phyloP scores from a whole-genome alignment of 305 asterid species.

The Fraxinus platypoda region DNA sequence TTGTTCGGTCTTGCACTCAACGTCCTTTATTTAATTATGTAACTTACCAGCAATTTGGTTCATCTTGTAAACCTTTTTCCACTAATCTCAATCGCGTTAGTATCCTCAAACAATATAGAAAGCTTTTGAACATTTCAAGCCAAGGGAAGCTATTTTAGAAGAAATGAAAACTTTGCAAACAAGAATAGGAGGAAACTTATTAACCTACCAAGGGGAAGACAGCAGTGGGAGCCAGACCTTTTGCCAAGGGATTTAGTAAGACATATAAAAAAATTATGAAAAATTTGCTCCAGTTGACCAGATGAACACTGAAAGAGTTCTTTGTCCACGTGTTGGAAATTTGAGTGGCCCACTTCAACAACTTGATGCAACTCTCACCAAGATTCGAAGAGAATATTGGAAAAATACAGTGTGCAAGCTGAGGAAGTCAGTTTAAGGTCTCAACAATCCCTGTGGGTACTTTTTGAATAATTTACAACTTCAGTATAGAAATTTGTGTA shows the following conservation, averaged over 20 bases:
- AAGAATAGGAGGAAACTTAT: not conserved
- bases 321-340: not conserved
- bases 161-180: not conserved
- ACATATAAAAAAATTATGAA: not conserved
- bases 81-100: not conserved
- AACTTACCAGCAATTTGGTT: not conserved
- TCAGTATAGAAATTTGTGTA: not conserved
- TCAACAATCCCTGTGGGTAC: not conserved
- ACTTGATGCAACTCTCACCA: not conserved
- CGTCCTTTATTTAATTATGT: not conserved
- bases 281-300: not conserved
- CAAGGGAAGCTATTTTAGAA: not conserved
- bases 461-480: not conserved
- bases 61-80: not conserved
- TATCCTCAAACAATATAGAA: not conserved
- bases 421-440: not conserved
- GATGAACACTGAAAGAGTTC: not conserved
- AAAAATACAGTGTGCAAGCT: not conserved
- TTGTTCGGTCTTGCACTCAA: not conserved
- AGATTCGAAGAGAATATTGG: not conserved
- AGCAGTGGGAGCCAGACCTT: not conserved
- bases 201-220: not conserved
- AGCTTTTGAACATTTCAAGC: not conserved
- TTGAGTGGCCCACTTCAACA: not conserved
- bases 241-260: not conserved